These are phyloP conservation scores for Rubia yunnanensis DNA, from an alignment of 257 asterid genomes.

Conservation along the genomic window DNA sequence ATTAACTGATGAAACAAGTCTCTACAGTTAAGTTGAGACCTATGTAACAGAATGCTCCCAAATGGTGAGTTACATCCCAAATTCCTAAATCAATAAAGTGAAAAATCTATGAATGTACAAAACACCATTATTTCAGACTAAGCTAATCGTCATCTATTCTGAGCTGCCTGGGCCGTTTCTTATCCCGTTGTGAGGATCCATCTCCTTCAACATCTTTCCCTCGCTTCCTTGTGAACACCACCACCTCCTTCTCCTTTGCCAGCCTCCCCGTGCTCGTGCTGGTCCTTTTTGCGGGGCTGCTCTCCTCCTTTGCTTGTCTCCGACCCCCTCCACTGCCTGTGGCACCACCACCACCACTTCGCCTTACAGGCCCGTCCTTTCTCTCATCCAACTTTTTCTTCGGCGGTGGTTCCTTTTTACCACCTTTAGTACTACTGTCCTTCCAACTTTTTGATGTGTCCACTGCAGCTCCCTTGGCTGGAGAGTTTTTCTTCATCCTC, in stretches of 20 bases:
- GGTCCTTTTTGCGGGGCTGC: constrained; percentile 22
- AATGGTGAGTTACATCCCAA: not conserved
- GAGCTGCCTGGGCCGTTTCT: constrained; percentile 30
- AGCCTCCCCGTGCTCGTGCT: constrained; percentile 24
- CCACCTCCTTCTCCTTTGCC: constrained; percentile 19
- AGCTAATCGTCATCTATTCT: constrained; percentile 1
- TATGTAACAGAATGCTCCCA: not conserved
- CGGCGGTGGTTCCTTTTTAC: constrained; percentile 13
- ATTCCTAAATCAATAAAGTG: not conserved
- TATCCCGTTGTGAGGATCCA: constrained; percentile 25
- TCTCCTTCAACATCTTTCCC: constrained; percentile 25
- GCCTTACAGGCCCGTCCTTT: constrained; percentile 18
- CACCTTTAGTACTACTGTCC: constrained; percentile 7
- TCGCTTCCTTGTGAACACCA: constrained; percentile 15
- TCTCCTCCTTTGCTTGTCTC: constrained; percentile 19
- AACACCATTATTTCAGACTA: not conserved
- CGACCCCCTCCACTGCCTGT: constrained; percentile 4
- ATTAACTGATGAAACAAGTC: not conserved
- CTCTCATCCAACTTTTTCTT: constrained; percentile 21
- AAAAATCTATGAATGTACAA: constrained; percentile 6
- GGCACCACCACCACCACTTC: constrained; percentile 4
- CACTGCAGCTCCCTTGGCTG: constrained; percentile 13
- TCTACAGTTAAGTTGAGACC: not conserved
- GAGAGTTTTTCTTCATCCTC: constrained; percentile 27
- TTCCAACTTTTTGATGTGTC: constrained; percentile 18